Evolutionary conservation across 2,329 filamentous ascomycete species (phyloP).

Genomic region (Sclerotinia nivalis): DNA sequence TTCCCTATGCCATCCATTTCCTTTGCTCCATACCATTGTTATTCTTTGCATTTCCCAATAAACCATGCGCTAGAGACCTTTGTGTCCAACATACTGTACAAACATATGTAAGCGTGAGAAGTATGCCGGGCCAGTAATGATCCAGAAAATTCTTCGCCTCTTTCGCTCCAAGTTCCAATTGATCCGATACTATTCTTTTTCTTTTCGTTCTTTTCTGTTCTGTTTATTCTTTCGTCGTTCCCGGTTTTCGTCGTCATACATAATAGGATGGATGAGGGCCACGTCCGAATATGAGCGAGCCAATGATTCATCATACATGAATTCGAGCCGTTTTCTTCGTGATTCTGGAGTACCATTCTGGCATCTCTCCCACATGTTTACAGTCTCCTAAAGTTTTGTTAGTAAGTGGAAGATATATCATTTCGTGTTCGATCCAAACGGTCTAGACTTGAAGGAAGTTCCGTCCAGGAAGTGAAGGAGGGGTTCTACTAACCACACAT

Average conservation of each 20-base stretch:
- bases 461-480: not conserved
- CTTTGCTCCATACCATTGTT: conserved; percentile 11
- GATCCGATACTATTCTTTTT: not conserved
- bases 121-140: conserved; percentile 2
- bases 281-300: conserved; percentile 1
- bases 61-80: not conserved
- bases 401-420: conserved; percentile 3
- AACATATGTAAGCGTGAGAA: conserved; percentile 1
- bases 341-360: conserved; percentile 21
- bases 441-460: conserved; percentile 6
- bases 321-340: conserved; percentile 16
- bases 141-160: conserved; percentile 3
- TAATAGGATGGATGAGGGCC: not conserved
- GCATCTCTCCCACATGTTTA: conserved; percentile 17
- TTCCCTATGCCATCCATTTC: conserved; percentile 8
- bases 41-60: conserved; percentile 2
- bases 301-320: conserved; percentile 14
- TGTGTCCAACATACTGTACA: conserved; percentile 10
- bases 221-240: not conserved
- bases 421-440: conserved; percentile 1
- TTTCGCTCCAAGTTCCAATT: not conserved
- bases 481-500: conserved; percentile 35
- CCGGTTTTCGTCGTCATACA: conserved; percentile 11
- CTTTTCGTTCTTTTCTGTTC: not conserved
- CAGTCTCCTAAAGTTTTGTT: conserved; percentile 14